Base-by-base conservation (phyloP, 306 rosid species). In the Betula pendula region DNA sequence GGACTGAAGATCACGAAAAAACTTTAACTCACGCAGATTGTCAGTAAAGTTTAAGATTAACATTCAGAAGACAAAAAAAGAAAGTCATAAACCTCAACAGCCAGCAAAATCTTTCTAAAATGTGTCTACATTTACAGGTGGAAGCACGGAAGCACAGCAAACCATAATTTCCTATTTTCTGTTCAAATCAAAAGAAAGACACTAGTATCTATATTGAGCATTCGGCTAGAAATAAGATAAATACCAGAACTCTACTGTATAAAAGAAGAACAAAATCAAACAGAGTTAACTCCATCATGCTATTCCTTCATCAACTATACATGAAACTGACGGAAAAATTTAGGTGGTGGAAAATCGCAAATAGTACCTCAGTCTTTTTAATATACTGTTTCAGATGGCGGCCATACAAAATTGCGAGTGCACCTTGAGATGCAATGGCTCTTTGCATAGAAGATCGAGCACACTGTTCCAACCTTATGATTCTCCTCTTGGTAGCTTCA, bases 381-480 rank as follows among this genome's bases (percentile, higher is more conserved):
- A 93, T 93, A 62, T 91, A 93, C 17, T 85, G 73, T 82, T 84
- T 88, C 77, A 87, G 77, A 77, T 79, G 85, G 71, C 77, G 93
- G 44, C 96, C 98, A 78, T 88, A 88, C 63, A 93, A 70, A 69
- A 87, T 68, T 4, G 95, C 98, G 76, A 93, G 74, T 74, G 96
- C 96, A 73, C 90, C 93, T 52, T 27, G 89, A 59, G 92, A 87
- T 53, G 89, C 86, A 76, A 89, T 89, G 71, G 78, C 80, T 82
- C 98, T 88, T 68, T 77, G 84, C 82, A 70, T 82, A 24, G 55
- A 75, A 69, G 98, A 84, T 70, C 63, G 84, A 38, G 89, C 84
- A 84, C 88, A 79, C 71, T 93, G 98, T 85, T 93, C 98, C 84
- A 91, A 79, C 79, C 98, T 89, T 80, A 93, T 83, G 82, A 93